Evolutionary conservation across 345 rosid genomes (phyloP).

Genomic region (Moringa oleifera): DNA sequence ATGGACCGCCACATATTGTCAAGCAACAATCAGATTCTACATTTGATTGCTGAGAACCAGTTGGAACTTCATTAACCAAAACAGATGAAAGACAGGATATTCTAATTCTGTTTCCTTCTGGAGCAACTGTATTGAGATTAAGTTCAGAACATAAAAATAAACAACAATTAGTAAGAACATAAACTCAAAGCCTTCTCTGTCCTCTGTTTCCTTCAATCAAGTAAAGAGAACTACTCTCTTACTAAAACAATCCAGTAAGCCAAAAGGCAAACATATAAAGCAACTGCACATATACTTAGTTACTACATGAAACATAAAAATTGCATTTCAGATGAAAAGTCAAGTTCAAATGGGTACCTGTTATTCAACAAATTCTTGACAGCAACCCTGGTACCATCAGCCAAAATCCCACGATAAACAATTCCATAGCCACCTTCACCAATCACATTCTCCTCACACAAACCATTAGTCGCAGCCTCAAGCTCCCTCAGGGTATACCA

Average conservation of each 20-base stretch:
- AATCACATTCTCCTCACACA: constrained; percentile 83
- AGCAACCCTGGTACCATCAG: constrained; percentile 78
- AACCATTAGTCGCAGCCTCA: constrained; percentile 78
- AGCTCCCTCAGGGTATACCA: constrained; percentile 94
- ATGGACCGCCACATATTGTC: background rate
- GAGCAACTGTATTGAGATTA: background rate
- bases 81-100: background rate
- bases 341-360: constrained; percentile 36
- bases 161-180: background rate
- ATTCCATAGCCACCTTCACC: constrained; percentile 99
- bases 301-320: background rate
- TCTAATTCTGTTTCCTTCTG: background rate
- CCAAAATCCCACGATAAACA: constrained; percentile 72
- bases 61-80: background rate
- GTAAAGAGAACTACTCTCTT: background rate
- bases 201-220: background rate
- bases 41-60: background rate
- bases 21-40: background rate
- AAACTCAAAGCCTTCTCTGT: background rate
- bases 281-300: too few relatives aligned
- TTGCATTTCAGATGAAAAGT: background rate
- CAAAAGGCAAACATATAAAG: background rate
- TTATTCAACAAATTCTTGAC: constrained; percentile 88
- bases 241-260: background rate
- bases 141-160: background rate